A percentile compares a stretch with the other conserved stretches of the same genome.
These are phyloP conservation scores for Rasamsonia emersonii DNA, from an alignment of 2,329 filamentous ascomycete species.

Conservation along the genomic window DNA sequence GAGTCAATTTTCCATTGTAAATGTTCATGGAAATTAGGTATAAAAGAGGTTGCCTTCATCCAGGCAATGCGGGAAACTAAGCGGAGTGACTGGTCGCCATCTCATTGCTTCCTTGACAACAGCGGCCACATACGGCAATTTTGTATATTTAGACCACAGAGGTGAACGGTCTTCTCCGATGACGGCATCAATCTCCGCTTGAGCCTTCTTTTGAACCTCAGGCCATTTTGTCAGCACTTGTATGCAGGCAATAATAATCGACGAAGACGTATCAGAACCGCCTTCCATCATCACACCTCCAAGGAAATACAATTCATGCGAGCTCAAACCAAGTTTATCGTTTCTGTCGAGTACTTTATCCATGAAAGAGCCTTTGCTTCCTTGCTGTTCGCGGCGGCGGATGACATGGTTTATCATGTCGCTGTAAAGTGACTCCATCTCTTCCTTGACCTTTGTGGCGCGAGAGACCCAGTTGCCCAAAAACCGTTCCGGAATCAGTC, in stretches of 20 bases:
- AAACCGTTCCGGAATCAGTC: constrained; percentile 33
- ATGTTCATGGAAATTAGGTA: no score
- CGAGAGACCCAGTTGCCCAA: constrained; percentile 34
- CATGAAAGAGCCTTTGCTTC: constrained; percentile 26
- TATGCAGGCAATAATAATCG: constrained; percentile 24
- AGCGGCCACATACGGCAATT: constrained; percentile 46
- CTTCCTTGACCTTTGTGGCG: constrained; percentile 26
- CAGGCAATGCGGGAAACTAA: constrained; percentile 44
- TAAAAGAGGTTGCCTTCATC: constrained; percentile 12
- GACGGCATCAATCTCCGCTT: constrained; percentile 42
- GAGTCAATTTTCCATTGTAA: not conserved
- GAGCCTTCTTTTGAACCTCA: constrained; percentile 24
- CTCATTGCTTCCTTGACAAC: constrained; percentile 50
- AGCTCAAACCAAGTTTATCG: constrained; percentile 20
- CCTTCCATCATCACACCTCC: constrained; percentile 32
- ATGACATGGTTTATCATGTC: constrained; percentile 27
- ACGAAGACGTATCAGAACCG: constrained; percentile 32
- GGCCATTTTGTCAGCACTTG: constrained; percentile 39
- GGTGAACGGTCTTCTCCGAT: constrained; percentile 43
- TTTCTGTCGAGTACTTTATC: constrained; percentile 39
- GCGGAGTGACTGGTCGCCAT: constrained; percentile 46
- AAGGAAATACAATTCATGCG: constrained; percentile 35
- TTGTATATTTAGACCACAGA: constrained; percentile 38
- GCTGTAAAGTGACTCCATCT: constrained; percentile 35
- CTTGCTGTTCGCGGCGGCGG: constrained; percentile 19